Percentiles rank a stretch among this genome's conserved stretches.
phyloP scores from a whole-genome alignment of 495 filamentous ascomycete species.

The Daldinia decipiens region DNA sequence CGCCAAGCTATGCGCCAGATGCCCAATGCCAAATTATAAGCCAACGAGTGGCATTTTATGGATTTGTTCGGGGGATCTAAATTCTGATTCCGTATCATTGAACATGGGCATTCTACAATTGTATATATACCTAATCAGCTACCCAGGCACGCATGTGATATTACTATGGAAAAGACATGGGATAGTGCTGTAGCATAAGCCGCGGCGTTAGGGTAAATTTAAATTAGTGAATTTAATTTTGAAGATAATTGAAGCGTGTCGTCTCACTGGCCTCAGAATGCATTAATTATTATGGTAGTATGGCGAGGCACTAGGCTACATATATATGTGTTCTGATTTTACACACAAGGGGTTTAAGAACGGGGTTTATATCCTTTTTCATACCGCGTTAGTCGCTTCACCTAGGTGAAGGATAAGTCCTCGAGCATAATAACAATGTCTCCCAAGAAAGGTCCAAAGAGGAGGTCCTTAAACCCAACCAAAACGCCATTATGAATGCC shows the following conservation, averaged over 20 bases:
- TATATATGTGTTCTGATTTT: conserved; percentile 19
- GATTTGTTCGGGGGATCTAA: not conserved
- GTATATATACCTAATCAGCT: conserved; percentile 4
- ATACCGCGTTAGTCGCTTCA: not conserved
- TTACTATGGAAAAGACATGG: not conserved
- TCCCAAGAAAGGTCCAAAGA: conserved; percentile 24
- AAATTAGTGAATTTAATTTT: conserved; percentile 14
- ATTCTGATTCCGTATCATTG: not conserved
- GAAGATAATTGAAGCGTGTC: not conserved
- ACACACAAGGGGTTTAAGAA: conserved; percentile 10
- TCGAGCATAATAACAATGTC: conserved; percentile 5
- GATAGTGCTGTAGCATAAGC: conserved; percentile 7
- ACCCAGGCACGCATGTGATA: not conserved
- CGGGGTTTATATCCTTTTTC: conserved; percentile 8
- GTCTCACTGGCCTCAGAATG: conserved; percentile 28
- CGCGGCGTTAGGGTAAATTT: conserved; percentile 25
- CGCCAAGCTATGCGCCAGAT: conserved; percentile 83
- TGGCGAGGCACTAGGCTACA: conserved; percentile 26
- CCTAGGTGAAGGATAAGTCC: not conserved
- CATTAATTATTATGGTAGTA: conserved; percentile 31
- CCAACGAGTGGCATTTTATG: not conserved
- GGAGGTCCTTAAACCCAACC: conserved; percentile 11
- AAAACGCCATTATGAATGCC: conserved; percentile 25
- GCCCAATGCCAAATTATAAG: conserved; percentile 82
- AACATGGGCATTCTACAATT: not conserved